Base-by-base conservation (phyloP, 352 stramenopile species). In the Pythium aphanidermatum region DNA sequence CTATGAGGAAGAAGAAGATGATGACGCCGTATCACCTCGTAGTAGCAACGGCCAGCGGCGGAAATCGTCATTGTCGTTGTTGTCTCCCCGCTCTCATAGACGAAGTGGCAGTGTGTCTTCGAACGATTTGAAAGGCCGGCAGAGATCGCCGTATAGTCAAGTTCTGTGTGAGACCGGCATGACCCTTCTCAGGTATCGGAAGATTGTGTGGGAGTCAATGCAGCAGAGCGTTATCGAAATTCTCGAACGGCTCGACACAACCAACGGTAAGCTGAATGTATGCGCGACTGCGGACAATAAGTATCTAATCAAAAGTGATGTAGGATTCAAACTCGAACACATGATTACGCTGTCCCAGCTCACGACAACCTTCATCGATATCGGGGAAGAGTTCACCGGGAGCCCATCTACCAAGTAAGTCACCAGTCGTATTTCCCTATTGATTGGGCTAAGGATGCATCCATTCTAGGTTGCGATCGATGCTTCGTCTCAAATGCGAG, bases 161-260 rank as follows among this genome's bases (percentile, higher is more conserved):
- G 61, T 89, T 12, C 57, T 91, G 26, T 86, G 79, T 36, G 76
- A 87, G 46, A 91, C 77, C 0, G 79, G 79, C 0, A 89, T 89
- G 69, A 86, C 65, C 3, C 63, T 91, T 29, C 38, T 86, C n/a
- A 63, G 73, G 10, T 90, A 92, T 35, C 68, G 82, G 20, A 86
- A 86, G 26, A 83, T 94, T 37, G 74, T 94, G 35, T 94, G 83
- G 83, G 80, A 90, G 60, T 86, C 68, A 40, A 90, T 94, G 65
- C 80, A 94, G 30, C 76, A 89, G 24, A 86, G 70, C 27, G 60
- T 90, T 1, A 42, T 84, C 35, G 80, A 92, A 49, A 60, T 86
- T 16, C 52, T 91, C 26, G 71, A 86, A 40, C 71, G 79, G 24
- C 50, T 92, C 13, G 67, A 88, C 41, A 73, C 84, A 52, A 75